These are phyloP conservation scores for Penicillium bovifimosum DNA, from an alignment of 495 filamentous ascomycete genomes.

Conservation along the genomic window DNA sequence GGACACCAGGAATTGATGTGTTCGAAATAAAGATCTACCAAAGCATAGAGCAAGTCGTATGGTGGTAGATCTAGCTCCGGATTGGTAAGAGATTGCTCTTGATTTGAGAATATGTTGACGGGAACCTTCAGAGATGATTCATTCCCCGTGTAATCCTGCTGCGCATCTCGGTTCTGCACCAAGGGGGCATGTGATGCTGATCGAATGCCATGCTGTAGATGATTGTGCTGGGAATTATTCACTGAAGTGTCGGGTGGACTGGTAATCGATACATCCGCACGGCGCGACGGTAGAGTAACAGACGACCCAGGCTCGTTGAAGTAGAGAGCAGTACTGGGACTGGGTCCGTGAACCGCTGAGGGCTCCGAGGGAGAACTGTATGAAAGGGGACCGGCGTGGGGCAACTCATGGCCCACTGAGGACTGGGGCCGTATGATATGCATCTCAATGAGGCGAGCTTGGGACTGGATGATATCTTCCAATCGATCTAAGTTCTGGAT, in stretches of 20 bases:
- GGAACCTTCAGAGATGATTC: conserved; percentile 43
- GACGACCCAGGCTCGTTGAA: conserved; percentile 33
- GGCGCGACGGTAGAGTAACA: conserved; percentile 22
- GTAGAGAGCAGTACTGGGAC: conserved; percentile 33
- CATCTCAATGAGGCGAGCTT: conserved; percentile 44
- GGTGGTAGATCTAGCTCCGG: conserved; percentile 76
- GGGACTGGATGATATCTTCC: conserved; percentile 43
- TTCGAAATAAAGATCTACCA: conserved; percentile 85
- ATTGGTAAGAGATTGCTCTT: conserved; percentile 41
- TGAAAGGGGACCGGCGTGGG: conserved; percentile 26
- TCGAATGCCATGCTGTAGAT: conserved; percentile 19
- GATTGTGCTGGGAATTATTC: conserved; percentile 23
- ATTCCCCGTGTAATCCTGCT: conserved; percentile 38
- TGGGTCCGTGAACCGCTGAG: conserved; percentile 33
- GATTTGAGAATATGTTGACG: conserved; percentile 37
- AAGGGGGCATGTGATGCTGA: conserved; percentile 18
- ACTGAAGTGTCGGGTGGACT: conserved; percentile 36
- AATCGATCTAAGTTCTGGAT: conserved; percentile 34
- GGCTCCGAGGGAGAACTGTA: conserved; percentile 43
- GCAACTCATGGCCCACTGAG: conserved; percentile 18
- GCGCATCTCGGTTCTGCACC: conserved; percentile 18
- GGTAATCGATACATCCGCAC: conserved; percentile 29
- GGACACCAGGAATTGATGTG: conserved; percentile 90
- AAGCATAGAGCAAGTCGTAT: conserved; percentile 73
- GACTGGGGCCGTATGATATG: conserved; percentile 41